Evolutionary conservation across 2,329 filamentous ascomycete species (phyloP).

Genomic region (Fusarium dimerum): DNA sequence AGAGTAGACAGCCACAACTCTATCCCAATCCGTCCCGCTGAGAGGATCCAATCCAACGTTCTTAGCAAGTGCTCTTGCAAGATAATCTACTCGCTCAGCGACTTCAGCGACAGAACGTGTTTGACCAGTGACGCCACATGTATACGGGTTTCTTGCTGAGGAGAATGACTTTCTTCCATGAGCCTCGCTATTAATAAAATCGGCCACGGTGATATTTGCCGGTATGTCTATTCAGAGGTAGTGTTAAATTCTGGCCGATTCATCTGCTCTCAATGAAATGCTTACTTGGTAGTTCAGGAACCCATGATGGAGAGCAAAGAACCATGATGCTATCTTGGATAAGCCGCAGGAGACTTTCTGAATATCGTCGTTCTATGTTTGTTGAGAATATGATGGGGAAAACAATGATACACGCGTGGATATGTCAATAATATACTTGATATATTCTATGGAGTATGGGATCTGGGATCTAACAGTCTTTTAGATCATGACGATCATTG

Average conservation of each 20-base stretch:
- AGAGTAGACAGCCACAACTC: slow-evolving; percentile 74
- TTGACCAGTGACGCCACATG: slow-evolving; percentile 72
- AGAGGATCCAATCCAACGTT: slow-evolving; percentile 71
- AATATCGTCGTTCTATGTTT: too few relatives aligned
- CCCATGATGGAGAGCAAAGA: slow-evolving; percentile 13
- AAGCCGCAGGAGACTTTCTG: too few relatives aligned
- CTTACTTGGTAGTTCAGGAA: slow-evolving; percentile 10
- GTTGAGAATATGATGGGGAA: too few relatives aligned
- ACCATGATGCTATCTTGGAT: slow-evolving; percentile 4
- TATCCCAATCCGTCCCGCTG: slow-evolving; percentile 75
- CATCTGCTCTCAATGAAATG: not conserved
- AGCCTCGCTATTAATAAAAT: slow-evolving; percentile 70
- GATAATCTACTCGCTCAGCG: slow-evolving; percentile 63
- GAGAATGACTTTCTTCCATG: slow-evolving; percentile 53
- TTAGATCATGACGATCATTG: too few relatives aligned
- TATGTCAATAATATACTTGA: too few relatives aligned
- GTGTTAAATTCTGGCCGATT: rapidly evolving
- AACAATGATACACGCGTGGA: too few relatives aligned
- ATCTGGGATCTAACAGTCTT: too few relatives aligned
- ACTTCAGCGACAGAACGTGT: slow-evolving; percentile 65
- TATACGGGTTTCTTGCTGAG: slow-evolving; percentile 70
- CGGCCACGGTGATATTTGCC: slow-evolving; percentile 55
- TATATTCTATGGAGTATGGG: too few relatives aligned
- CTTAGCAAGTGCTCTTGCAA: slow-evolving; percentile 65
- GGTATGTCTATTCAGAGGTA: slow-evolving; percentile 8